These are phyloP conservation scores for Lepiota brunneoincarnata DNA, from an alignment of 768 basidiomycete species.

Conservation along the genomic window DNA sequence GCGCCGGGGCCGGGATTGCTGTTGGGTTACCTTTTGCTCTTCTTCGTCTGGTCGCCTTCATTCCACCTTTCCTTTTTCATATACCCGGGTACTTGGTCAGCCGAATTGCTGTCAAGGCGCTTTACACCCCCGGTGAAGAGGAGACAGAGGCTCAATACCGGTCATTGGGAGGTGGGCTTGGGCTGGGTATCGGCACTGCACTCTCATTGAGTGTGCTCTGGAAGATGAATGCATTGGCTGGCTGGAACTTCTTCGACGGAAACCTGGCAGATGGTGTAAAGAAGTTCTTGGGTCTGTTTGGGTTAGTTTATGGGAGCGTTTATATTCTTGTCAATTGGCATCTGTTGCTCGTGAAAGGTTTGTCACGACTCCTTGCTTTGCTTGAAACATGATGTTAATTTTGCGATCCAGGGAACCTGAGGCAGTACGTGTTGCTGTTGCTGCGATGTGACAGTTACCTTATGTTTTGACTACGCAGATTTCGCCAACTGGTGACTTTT, in stretches of 20 bases:
- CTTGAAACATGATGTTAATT: not conserved
- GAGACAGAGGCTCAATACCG: constrained; percentile 74
- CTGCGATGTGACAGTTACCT: not conserved
- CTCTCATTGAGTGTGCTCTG: constrained; percentile 21
- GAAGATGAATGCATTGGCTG: constrained; percentile 14
- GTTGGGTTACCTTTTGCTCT: constrained; percentile 38
- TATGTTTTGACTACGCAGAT: constrained; percentile 16
- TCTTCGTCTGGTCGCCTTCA: constrained; percentile 32
- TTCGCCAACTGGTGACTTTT: constrained; percentile 34
- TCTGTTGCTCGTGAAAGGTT: constrained; percentile 31
- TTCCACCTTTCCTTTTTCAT: constrained; percentile 47
- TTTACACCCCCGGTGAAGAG: constrained; percentile 51
- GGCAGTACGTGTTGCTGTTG: constrained; percentile 21
- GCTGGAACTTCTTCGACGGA: not conserved
- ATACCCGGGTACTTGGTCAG: constrained; percentile 59
- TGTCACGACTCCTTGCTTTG: constrained; percentile 4
- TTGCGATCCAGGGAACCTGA: constrained; percentile 28
- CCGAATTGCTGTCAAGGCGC: constrained; percentile 34
- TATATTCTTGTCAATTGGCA: constrained; percentile 45
- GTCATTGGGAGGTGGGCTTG: constrained; percentile 54
- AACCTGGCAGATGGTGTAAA: not conserved
- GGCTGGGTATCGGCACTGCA: constrained; percentile 28
- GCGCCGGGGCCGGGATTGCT: constrained; percentile 26
- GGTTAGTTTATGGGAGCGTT: constrained; percentile 25
- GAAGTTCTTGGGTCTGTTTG: constrained; percentile 14